A percentile compares a stretch with the other conserved stretches of the same genome.
Conservation (phyloP, 2,329 filamentous ascomycete genomes). For the Xylaria sp. region DNA sequence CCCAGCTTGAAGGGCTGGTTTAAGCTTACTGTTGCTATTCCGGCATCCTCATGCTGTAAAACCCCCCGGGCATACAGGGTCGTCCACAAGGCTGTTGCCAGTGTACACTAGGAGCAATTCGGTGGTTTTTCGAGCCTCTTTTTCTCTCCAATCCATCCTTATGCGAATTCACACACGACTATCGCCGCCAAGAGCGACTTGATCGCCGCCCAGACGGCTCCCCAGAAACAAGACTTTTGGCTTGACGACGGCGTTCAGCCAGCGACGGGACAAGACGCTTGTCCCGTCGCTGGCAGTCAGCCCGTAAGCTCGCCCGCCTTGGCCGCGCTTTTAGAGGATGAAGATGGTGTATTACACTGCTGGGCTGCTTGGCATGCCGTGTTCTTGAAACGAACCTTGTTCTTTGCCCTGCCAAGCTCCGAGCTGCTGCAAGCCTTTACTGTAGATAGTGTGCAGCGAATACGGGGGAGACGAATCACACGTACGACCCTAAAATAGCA, state of each 20-base stretch:
- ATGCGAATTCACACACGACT: background rate
- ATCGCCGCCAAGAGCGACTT: conserved; percentile 24
- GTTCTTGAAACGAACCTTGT: conserved; percentile 20
- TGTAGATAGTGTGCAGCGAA: background rate
- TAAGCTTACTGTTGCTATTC: conserved; percentile 36
- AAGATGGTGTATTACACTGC: conserved; percentile 16
- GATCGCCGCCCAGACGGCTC: conserved; percentile 32
- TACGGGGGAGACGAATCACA: conserved; percentile 21
- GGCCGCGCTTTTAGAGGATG: conserved; percentile 18
- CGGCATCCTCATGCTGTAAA: background rate
- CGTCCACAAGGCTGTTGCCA: background rate
- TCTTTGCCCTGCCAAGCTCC: conserved; percentile 28
- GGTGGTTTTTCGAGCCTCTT: background rate
- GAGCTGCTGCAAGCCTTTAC: conserved; percentile 9
- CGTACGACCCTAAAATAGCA: conserved; percentile 8
- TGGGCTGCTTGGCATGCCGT: conserved; percentile 26
- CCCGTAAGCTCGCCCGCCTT: conserved; percentile 33
- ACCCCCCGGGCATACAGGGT: background rate
- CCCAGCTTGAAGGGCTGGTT: conserved; percentile 18
- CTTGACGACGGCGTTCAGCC: conserved; percentile 32
- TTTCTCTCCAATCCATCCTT: background rate
- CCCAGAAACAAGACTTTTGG: conserved; percentile 35
- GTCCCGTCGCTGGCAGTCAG: conserved; percentile 29
- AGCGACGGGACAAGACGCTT: conserved; percentile 27
- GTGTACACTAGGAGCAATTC: background rate